Conservation (phyloP, 139 green algal species). For the Chlamydomonas incerta region DNA sequence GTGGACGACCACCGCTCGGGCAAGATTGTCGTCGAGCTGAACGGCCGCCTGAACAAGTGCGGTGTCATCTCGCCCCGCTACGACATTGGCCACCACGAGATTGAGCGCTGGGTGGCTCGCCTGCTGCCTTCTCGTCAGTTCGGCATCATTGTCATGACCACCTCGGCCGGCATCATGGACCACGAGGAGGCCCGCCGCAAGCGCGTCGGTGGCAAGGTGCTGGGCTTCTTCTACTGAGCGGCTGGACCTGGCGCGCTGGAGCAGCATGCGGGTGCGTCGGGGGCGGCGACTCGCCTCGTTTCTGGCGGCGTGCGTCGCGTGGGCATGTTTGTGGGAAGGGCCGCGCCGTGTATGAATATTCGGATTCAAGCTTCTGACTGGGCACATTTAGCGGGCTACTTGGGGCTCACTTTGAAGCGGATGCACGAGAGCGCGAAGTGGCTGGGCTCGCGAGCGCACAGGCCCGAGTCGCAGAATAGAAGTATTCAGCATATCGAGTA, state of each 20-base stretch:
- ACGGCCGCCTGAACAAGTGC: slow-evolving; percentile 99
- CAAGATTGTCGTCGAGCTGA: slow-evolving; percentile 99
- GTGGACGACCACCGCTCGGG: slow-evolving; percentile 98
- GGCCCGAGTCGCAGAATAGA: too few relatives aligned
- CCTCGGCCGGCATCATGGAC: slow-evolving; percentile 98
- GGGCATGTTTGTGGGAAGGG: too few relatives aligned
- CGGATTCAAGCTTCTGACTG: too few relatives aligned
- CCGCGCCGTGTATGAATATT: too few relatives aligned
- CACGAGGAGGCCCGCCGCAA: slow-evolving; percentile 98
- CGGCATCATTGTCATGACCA: slow-evolving; percentile 98
- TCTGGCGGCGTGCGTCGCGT: neutral
- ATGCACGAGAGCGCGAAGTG: too few relatives aligned
- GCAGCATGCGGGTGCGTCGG: slow-evolving; percentile 22
- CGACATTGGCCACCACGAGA: slow-evolving; percentile 85
- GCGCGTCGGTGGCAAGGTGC: slow-evolving; percentile 96
- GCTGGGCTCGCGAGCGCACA: too few relatives aligned
- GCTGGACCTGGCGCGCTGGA: neutral
- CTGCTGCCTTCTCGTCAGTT: slow-evolving; percentile 99
- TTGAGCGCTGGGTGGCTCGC: slow-evolving; percentile 96
- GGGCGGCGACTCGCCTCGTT: neutral
- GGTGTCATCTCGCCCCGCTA: slow-evolving; percentile 98
- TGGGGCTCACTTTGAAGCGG: too few relatives aligned
- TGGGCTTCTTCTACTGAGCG: slow-evolving; percentile 94
- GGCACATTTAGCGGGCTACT: too few relatives aligned
- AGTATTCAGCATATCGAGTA: too few relatives aligned